A percentile compares a stretch with the other conserved stretches of the same genome.
phyloP scores from a whole-genome alignment of 495 filamentous ascomycete genomes.

The Annulohypoxylon stygium region DNA sequence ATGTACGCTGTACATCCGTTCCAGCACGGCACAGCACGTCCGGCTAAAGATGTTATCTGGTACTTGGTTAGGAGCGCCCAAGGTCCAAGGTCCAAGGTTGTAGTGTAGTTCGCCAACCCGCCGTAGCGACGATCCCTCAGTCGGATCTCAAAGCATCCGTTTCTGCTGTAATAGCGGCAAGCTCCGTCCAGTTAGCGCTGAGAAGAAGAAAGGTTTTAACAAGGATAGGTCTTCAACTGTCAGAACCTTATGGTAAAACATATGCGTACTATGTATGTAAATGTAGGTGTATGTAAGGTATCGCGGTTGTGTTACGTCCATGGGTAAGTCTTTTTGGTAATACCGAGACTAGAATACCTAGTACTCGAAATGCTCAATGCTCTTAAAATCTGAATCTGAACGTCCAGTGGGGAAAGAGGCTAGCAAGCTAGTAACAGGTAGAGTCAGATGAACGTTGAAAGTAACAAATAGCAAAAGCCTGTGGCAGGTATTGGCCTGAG shows the following conservation, averaged over 20 bases:
- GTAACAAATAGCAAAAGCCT: slow-evolving; percentile 35
- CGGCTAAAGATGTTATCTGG: slow-evolving; percentile 26
- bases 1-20: slow-evolving; percentile 24
- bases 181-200: slow-evolving; percentile 15
- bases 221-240: slow-evolving; percentile 18
- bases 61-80: slow-evolving; percentile 35
- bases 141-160: slow-evolving; percentile 43
- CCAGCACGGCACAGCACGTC: slow-evolving; percentile 33
- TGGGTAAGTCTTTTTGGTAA: slow-evolving; percentile 14
- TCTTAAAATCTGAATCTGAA: not conserved
- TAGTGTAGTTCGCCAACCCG: slow-evolving; percentile 30
- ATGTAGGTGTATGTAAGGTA: slow-evolving; percentile 3
- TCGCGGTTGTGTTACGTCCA: slow-evolving; percentile 11
- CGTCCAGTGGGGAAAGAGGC: slow-evolving; percentile 21
- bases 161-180: slow-evolving; percentile 32
- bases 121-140: slow-evolving; percentile 34
- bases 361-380: too few relatives aligned
- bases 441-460: slow-evolving; percentile 45
- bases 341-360: slow-evolving; percentile 3
- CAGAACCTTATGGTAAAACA: slow-evolving; percentile 21
- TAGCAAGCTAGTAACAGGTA: slow-evolving; percentile 5
- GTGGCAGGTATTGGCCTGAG: slow-evolving; percentile 21
- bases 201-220: slow-evolving; percentile 9
- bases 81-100: too few relatives aligned
- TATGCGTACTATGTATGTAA: slow-evolving; percentile 4